Percentiles rank a stretch among this genome's conserved stretches.
phyloP scores from a whole-genome alignment of 805 yeast species.

The Zygotorulaspora sp. region DNA sequence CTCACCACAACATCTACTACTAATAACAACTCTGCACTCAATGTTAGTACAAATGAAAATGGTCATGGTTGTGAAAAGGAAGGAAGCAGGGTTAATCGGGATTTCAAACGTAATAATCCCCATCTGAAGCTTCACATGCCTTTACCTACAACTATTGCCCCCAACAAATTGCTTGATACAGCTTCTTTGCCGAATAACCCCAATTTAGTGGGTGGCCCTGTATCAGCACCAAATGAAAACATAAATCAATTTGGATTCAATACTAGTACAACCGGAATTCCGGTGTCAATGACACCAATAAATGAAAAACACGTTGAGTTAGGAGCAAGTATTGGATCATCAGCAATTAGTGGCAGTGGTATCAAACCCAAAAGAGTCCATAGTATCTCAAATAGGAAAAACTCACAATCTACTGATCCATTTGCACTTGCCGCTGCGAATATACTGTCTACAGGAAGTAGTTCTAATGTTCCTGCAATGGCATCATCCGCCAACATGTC shows the following conservation, averaged over 20 bases:
- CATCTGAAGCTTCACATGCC: constrained; percentile 72
- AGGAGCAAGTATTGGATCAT: constrained; percentile 4
- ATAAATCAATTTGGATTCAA: constrained; percentile 68
- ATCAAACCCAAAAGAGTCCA: constrained; percentile 23
- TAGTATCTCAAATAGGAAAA: constrained; percentile 21
- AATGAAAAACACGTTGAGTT: constrained; percentile 48
- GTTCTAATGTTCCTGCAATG: constrained; percentile 1
- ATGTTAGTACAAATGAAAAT: constrained; percentile 3
- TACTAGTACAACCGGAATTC: constrained; percentile 45
- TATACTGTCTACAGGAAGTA: constrained; percentile 1
- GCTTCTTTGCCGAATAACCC: constrained; percentile 15
- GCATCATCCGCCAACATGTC: neutral
- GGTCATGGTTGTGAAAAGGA: constrained; percentile 17
- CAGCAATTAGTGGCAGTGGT: neutral
- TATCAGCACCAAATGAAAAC: constrained; percentile 38
- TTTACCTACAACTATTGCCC: constrained; percentile 48
- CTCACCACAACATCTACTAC: constrained; percentile 10
- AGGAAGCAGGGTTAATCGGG: constrained; percentile 29
- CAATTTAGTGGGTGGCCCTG: constrained; percentile 31
- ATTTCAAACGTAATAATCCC: constrained; percentile 45
- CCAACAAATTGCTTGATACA: constrained; percentile 27
- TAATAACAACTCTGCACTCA: neutral
- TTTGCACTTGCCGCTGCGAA: neutral
- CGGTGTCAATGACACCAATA: constrained; percentile 77
- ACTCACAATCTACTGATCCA: constrained; percentile 13